A percentile compares a stretch with the other conserved stretches of the same genome.
These are phyloP conservation scores for Ogataea zsoltii DNA, from an alignment of 805 yeast species.

Conservation along the genomic window DNA sequence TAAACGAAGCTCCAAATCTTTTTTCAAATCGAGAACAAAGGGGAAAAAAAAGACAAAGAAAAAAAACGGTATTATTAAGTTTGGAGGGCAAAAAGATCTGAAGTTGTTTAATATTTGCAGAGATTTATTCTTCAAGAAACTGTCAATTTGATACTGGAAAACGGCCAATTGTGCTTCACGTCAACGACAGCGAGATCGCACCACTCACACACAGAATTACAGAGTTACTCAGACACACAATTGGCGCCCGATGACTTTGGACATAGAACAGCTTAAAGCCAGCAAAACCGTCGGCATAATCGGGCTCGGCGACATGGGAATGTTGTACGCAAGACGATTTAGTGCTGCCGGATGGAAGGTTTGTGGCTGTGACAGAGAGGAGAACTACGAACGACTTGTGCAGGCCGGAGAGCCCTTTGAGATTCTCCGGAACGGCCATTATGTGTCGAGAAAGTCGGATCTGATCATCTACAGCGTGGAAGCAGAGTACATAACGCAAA, in stretches of 20 bases:
- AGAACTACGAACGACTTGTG: conserved; percentile 47
- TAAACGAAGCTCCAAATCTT: no score
- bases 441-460: conserved; percentile 78
- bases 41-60: neutral
- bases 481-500: conserved; percentile 76
- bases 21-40: neutral
- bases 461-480: conserved; percentile 90
- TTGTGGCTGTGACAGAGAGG: conserved; percentile 84
- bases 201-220: no score
- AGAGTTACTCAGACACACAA: no score
- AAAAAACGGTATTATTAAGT: neutral
- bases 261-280: conserved; percentile 20
- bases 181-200: no score
- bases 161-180: no score
- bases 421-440: conserved; percentile 76
- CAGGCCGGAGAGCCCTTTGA: conserved; percentile 45
- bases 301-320: conserved; percentile 97
- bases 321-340: conserved; percentile 76
- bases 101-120: no score
- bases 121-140: no score
- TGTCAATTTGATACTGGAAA: no score
- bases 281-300: conserved; percentile 79
- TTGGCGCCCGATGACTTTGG: neutral
- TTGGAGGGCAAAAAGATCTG: no score
- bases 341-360: conserved; percentile 86